Evolutionary conservation across 2,329 filamentous ascomycete genomes (phyloP).

Genomic region (Hypoxylon sp.): DNA sequence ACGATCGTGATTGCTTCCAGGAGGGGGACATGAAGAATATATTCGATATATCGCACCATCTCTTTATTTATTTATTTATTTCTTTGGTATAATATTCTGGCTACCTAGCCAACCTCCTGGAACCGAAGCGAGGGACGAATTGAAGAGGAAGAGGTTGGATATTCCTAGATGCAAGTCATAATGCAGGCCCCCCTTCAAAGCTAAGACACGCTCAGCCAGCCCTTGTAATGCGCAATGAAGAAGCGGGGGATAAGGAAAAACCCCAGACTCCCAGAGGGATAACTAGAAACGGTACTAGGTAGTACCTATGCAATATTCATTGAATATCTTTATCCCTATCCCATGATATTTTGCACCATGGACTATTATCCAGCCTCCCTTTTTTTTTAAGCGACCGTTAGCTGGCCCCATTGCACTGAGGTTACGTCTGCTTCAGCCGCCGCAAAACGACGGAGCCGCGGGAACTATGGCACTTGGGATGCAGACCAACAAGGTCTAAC

Average conservation of each 20-base stretch:
- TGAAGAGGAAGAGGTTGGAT: slow-evolving; percentile 25
- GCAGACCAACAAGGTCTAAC: slow-evolving; percentile 13
- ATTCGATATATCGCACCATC: slow-evolving; percentile 28
- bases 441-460: slow-evolving; percentile 23
- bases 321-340: slow-evolving; percentile 18
- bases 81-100: slow-evolving; percentile 6
- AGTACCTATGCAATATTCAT: not conserved
- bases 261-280: slow-evolving; percentile 24
- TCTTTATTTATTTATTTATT: slow-evolving; percentile 24
- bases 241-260: slow-evolving; percentile 16
- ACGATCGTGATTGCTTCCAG: not conserved
- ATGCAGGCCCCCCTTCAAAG: slow-evolving; percentile 19
- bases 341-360: slow-evolving; percentile 3
- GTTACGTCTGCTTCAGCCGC: slow-evolving; percentile 26
- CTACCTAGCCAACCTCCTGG: slow-evolving; percentile 26
- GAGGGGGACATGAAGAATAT: slow-evolving; percentile 19
- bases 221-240: slow-evolving; percentile 33
- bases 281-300: not conserved
- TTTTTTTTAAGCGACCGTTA: not conserved
- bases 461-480: slow-evolving; percentile 19
- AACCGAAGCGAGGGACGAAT: slow-evolving; percentile 24
- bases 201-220: slow-evolving; percentile 28
- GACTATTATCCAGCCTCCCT: slow-evolving; percentile 22
- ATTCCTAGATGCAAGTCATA: slow-evolving; percentile 41
- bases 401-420: slow-evolving; percentile 2